A percentile compares a stretch with the other conserved stretches of the same genome.
phyloP scores from a whole-genome alignment of 169 alveolate genomes.

The Amoebophrya sp. region DNA sequence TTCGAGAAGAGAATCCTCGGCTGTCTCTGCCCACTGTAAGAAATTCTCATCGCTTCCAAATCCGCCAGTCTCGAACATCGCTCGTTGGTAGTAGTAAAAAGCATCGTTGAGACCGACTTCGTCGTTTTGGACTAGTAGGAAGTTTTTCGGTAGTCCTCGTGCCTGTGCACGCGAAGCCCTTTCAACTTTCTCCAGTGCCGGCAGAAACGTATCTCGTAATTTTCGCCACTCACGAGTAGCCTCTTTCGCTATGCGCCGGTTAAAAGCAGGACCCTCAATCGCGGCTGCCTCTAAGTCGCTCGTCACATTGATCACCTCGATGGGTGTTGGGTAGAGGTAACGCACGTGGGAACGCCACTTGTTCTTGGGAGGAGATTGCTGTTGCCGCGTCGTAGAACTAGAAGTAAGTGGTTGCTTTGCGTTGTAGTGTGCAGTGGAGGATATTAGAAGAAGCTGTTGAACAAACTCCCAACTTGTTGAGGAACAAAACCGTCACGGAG shows the following conservation, averaged over 20 bases:
- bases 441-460: too few relatives aligned
- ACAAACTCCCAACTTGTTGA: too few relatives aligned
- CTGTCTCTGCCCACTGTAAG: too few relatives aligned
- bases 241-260: neutral
- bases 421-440: too few relatives aligned
- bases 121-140: neutral
- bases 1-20: too few relatives aligned
- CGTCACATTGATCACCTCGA: neutral
- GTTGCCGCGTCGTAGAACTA: too few relatives aligned
- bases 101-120: neutral
- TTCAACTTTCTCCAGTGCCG: neutral
- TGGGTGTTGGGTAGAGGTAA: neutral
- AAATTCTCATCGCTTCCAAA: neutral
- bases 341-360: too few relatives aligned
- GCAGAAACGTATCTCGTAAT: neutral
- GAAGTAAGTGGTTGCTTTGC: too few relatives aligned
- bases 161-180: too few relatives aligned
- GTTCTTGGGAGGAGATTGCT: too few relatives aligned
- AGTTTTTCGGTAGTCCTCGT: neutral
- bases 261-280: neutral
- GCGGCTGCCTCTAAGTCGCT: neutral
- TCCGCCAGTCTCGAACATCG: neutral
- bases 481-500: too few relatives aligned
- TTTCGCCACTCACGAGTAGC: neutral
- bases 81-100: neutral